Evolutionary conservation across 2,329 filamentous ascomycete genomes (phyloP).

Genomic region (Cercospora janseana): DNA sequence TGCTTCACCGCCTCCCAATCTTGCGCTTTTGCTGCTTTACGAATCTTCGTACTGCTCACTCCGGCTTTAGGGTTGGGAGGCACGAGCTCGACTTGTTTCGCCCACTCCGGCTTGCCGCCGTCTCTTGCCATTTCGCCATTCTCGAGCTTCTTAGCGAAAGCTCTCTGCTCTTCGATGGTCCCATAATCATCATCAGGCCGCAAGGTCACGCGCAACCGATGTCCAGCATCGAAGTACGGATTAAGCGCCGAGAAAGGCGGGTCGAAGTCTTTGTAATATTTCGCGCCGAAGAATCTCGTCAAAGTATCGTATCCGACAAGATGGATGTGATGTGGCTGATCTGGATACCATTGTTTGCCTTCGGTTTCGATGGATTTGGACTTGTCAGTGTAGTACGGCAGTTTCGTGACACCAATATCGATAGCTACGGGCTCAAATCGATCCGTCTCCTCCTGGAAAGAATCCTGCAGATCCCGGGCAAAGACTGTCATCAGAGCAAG

Average conservation of each 20-base stretch:
- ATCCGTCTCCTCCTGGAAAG: conserved; percentile 16
- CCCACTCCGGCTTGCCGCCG: conserved; percentile 61
- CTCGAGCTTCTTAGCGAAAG: conserved; percentile 54
- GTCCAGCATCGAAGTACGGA: conserved; percentile 60
- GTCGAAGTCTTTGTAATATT: conserved; percentile 64
- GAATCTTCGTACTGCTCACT: conserved; percentile 61
- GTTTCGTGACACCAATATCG: conserved; percentile 69
- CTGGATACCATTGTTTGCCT: conserved; percentile 36
- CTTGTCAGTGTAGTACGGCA: conserved; percentile 74
- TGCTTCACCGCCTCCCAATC: conserved; percentile 50
- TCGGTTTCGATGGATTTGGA: conserved; percentile 55
- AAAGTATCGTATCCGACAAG: conserved; percentile 75
- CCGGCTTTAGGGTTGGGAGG: conserved; percentile 49
- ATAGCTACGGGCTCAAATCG: conserved; percentile 42
- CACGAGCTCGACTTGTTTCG: conserved; percentile 58
- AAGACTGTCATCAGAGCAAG: conserved; percentile 71
- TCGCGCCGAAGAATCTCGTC: conserved; percentile 67
- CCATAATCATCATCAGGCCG: conserved; percentile 63
- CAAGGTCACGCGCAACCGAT: conserved; percentile 63
- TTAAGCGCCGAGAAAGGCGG: conserved; percentile 55
- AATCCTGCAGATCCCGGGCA: conserved; percentile 53
- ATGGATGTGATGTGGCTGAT: conserved; percentile 57
- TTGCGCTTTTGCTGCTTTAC: conserved; percentile 53
- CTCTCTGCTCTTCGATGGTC: conserved; percentile 52
- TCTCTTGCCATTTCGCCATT: conserved; percentile 49